phyloP scores from a whole-genome alignment of 352 stramenopile species.

The Phytophthora podocarpi region DNA sequence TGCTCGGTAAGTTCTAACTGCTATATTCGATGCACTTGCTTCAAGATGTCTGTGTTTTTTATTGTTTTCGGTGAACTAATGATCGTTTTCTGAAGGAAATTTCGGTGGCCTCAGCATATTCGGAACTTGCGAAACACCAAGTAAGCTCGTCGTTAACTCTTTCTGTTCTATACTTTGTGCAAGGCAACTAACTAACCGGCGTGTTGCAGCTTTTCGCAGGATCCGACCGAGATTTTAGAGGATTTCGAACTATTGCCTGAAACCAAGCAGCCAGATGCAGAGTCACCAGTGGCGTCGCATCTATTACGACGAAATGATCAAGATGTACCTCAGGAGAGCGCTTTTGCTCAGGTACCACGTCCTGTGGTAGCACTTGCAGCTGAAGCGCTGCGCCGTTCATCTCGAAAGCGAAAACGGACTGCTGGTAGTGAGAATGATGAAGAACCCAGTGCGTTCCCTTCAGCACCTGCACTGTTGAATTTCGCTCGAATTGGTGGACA shows the following conservation, averaged over 20 bases:
- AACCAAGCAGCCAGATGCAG: neutral
- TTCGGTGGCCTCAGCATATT: conserved; percentile 73
- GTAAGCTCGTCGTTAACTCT: conserved; percentile 41
- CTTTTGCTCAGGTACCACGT: conserved; percentile 47
- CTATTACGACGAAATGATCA: neutral
- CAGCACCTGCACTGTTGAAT: conserved; percentile 29
- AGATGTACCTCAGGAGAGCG: conserved; percentile 11
- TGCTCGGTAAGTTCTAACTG: conserved; percentile 27
- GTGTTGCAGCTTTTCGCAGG: conserved; percentile 51
- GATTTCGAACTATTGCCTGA: conserved; percentile 47
- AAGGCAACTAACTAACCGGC: conserved; percentile 6
- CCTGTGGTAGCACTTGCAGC: conserved; percentile 48
- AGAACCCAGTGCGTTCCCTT: neutral
- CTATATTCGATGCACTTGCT: neutral
- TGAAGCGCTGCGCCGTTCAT: conserved; percentile 25
- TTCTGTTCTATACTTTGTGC: neutral
- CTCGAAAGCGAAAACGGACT: conserved; percentile 49
- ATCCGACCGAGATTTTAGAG: conserved; percentile 48
- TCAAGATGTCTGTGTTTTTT: no score
- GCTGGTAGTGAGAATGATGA: neutral
- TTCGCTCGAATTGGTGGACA: conserved; percentile 34
- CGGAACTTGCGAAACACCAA: conserved; percentile 62
- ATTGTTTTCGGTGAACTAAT: neutral
- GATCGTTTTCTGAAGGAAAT: conserved; percentile 56
- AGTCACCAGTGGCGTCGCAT: neutral